These are phyloP conservation scores for Hymenoscyphus repandus DNA, from an alignment of 2,329 filamentous ascomycete genomes.

Conservation along the genomic window DNA sequence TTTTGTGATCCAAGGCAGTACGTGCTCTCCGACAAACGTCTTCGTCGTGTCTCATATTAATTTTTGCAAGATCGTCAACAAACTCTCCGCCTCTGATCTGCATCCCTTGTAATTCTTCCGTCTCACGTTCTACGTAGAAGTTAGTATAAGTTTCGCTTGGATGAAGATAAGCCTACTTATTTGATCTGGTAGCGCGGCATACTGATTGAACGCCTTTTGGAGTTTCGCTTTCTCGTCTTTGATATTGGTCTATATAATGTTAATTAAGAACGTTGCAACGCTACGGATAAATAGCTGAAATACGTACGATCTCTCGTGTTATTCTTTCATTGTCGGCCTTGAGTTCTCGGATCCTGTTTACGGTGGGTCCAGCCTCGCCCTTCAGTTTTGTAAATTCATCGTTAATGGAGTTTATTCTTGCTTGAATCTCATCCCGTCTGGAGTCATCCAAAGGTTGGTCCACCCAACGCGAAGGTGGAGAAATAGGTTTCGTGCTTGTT, in stretches of 20 bases:
- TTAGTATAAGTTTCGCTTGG: conserved; percentile 17
- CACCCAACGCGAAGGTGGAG: conserved; percentile 64
- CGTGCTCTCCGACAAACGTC: conserved; percentile 51
- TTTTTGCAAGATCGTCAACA: conserved; percentile 38
- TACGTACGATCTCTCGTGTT: conserved; percentile 38
- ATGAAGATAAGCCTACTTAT: conserved; percentile 47
- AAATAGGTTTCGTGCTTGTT: conserved; percentile 58
- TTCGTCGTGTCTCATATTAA: conserved; percentile 51
- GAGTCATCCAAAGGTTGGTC: conserved; percentile 67
- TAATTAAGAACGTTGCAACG: neutral
- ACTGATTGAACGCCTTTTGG: conserved; percentile 61
- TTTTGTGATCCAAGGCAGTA: conserved; percentile 47
- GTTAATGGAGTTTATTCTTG: conserved; percentile 36
- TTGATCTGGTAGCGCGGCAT: conserved; percentile 63
- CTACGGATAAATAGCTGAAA: neutral
- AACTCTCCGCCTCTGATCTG: conserved; percentile 37
- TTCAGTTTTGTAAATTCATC: conserved; percentile 27
- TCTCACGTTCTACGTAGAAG: conserved; percentile 31
- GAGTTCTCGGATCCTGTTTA: conserved; percentile 32
- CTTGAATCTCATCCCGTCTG: conserved; percentile 57
- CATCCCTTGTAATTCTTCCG: conserved; percentile 30
- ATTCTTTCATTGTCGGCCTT: conserved; percentile 29
- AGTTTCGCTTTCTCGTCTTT: conserved; percentile 59
- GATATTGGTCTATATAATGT: conserved; percentile 39
- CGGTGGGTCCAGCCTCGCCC: conserved; percentile 13